Evolutionary conservation across 2,329 filamentous ascomycete genomes (phyloP), one percentile per base, ranked within the genome.

Genomic region (Hypoxylon sp.): DNA sequence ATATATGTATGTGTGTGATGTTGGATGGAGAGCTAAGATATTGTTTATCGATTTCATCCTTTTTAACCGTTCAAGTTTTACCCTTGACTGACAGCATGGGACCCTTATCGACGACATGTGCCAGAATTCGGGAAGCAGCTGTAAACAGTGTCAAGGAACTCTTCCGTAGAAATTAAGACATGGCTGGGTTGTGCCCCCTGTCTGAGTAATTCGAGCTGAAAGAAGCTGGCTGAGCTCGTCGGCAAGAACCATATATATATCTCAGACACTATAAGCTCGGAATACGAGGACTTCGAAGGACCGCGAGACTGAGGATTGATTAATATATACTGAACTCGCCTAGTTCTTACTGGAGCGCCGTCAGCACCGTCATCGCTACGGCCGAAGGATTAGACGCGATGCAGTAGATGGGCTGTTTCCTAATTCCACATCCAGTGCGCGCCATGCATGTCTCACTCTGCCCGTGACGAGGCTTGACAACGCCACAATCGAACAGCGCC

Each of bases 371-470:
- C 37, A 3, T 56, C 37, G 53, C 25, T 27, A 31, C 6, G 22
- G 10, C 35, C 25, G 33, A 56, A n/a, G 27, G 27, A 27, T 20
- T 30, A 44, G 37, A 31, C 42, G 37, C 54, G 40, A 46, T 57
- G 54, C 20, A 42, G 31, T 2, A 44, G 8, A 6, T 17, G 20
- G 20, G 20, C n/a, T 11, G 40, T 48, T 48, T 27, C 56, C 42
- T 27, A 35, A 30, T 5, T 50, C 27, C 6, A 37, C 30, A 40
- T 33, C 22, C 6, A 44, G 17, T 17, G 35, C 14, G 35, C 14
- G 6, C 27, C 25, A 59, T 30, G 56, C 31, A 50, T 59, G 35
- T 53, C 57, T 60, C 17, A 54, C 57, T 54, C 25, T 54, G 54
- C 37, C 49, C 37, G 49, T 51, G 37, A 44, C 54, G 40, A 48